Percentiles rank a stretch among this genome's conserved stretches.
These are phyloP conservation scores for Saitozyma podzolica DNA, from an alignment of 768 basidiomycete species.

Conservation along the genomic window DNA sequence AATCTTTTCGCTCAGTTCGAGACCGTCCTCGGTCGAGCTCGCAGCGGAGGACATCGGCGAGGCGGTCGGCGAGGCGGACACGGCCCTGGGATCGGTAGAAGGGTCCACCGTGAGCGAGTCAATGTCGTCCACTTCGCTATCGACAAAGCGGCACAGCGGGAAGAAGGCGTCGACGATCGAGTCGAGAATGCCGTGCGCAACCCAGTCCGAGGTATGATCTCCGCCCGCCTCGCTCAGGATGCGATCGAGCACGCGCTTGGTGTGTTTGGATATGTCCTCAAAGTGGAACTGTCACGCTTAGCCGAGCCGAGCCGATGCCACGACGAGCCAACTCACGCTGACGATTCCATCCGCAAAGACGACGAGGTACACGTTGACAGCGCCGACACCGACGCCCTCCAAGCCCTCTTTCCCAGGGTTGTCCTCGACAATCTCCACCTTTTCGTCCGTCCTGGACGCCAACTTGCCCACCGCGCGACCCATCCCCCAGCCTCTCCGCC, in stretches of 20 bases:
- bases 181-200: slow-evolving; percentile 87
- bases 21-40: too few species aligned
- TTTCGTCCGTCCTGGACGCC: slow-evolving; percentile 39
- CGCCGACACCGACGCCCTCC: slow-evolving; percentile 62
- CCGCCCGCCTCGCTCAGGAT: slow-evolving; percentile 62
- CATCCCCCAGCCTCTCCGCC: slow-evolving; percentile 39
- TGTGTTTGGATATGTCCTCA: slow-evolving; percentile 83
- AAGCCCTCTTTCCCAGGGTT: slow-evolving; percentile 56
- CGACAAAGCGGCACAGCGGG: slow-evolving; percentile 70
- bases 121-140: slow-evolving; percentile 73
- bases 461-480: slow-evolving; percentile 36
- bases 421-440: slow-evolving; percentile 56
- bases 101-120: slow-evolving; percentile 66
- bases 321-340: slow-evolving; percentile 49
- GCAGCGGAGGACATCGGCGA: too few species aligned
- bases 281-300: slow-evolving; percentile 72
- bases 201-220: slow-evolving; percentile 65
- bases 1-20: too few species aligned
- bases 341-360: slow-evolving; percentile 83
- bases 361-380: slow-evolving; percentile 81
- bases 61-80: background rate
- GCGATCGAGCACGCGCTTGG: slow-evolving; percentile 70
- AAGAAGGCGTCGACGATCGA: slow-evolving; percentile 94
- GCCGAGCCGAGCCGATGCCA: background rate
- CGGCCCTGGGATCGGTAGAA: slow-evolving; percentile 34